Evolutionary conservation across 1,284 basidiomycete genomes (phyloP).

Genomic region (Hemileia vastatrix): DNA sequence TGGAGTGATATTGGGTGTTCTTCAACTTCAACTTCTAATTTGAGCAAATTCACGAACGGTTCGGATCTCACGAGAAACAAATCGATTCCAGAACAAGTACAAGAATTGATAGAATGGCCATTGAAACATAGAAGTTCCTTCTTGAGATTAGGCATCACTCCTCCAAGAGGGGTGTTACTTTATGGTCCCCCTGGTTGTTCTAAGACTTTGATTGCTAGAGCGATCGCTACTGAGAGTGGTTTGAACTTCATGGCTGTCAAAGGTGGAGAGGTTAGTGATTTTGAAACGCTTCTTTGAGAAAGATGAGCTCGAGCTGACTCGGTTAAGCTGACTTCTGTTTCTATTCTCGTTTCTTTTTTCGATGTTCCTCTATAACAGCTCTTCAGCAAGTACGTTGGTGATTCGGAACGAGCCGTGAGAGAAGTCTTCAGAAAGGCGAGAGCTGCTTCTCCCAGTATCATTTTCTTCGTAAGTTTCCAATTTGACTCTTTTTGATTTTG

Average conservation of each 20-base stretch:
- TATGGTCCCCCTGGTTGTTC: conserved; percentile 97
- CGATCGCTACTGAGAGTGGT: conserved; percentile 86
- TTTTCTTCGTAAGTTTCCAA: conserved; percentile 83
- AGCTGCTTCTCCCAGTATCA: conserved; percentile 81
- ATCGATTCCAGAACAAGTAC: conserved; percentile 46
- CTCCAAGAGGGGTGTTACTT: conserved; percentile 83
- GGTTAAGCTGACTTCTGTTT: too few species aligned
- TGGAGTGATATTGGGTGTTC: conserved; percentile 66
- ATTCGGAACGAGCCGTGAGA: conserved; percentile 86
- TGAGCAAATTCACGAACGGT: conserved; percentile 46
- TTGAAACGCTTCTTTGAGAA: too few species aligned
- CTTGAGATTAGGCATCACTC: conserved; percentile 70
- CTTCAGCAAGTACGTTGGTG: conserved; percentile 92
- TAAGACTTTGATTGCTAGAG: conserved; percentile 88
- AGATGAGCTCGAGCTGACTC: too few species aligned
- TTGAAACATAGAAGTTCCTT: conserved; percentile 76
- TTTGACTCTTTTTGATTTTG: too few species aligned
- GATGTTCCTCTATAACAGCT: conserved; percentile 51
- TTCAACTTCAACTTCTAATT: neutral
- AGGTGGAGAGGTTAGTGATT: conserved; percentile 94
- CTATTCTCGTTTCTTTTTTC: neutral
- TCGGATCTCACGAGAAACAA: conserved; percentile 68
- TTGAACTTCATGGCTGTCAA: conserved; percentile 96
- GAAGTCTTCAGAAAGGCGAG: conserved; percentile 93
- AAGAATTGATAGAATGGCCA: conserved; percentile 91